Evolutionary conservation across 306 rosid genomes (phyloP), one percentile per base, ranked within the genome.

Genomic region (Dryas octopetala): DNA sequence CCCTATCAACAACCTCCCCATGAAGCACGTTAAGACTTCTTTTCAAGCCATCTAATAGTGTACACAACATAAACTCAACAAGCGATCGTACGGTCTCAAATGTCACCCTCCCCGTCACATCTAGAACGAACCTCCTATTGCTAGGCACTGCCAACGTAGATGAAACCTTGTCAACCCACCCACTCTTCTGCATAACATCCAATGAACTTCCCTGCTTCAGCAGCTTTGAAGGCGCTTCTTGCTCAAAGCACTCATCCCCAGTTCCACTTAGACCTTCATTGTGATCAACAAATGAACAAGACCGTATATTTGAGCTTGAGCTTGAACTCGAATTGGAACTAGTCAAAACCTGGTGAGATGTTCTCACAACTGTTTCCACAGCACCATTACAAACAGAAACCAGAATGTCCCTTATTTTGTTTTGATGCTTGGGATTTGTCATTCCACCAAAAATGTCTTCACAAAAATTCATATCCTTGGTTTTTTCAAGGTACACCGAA

Each of bases 51-150:
- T 90, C 96, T 28, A 89, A 62, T 11, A 90, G 76, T 82, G 87
- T 85, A 88, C 83, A 85, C 47, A 88, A n/a, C 74, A 90, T 52
- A 45, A 89, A 85, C 58, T 82, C 96, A 83, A 86, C 81, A 60
- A 95, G 74, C 7, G 97, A 92, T 79, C 93, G 86, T 7, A 85
- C 70, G 2, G 97, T 84, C 71, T 92, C 93, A 16, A 90, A 83
- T 19, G 97, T 92, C 70, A 90, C 96, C 76, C 97, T 87, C 71
- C 99, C 97, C 0, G 97, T 89, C 67, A 95, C 87, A 55, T 95
- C 99, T 60, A 92, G 79, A 88, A 92, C 83, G 12, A 95, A 90
- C 81, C 80, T 90, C 48, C 84, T 70, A 73, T 95, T 92, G 11
- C 86, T 86, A 0, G 99, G 97, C 74, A 90, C 92, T 0, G 96